phyloP scores from a whole-genome alignment of 257 asterid genomes.

The Nicotiana undulata region DNA sequence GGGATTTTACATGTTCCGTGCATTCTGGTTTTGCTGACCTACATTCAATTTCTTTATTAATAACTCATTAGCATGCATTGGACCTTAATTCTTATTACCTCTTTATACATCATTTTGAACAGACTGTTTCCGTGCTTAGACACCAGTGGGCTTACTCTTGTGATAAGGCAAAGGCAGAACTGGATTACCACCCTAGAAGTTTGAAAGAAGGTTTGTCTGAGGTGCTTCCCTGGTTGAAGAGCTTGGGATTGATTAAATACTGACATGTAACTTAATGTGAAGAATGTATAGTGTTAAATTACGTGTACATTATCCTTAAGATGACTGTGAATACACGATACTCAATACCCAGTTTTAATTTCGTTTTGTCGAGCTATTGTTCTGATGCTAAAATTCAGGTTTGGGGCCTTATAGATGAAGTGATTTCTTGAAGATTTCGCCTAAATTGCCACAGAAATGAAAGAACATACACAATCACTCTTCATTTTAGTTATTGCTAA shows the following conservation, averaged over 20 bases:
- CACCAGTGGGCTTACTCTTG: conserved; percentile 88
- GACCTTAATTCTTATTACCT: conserved; percentile 5
- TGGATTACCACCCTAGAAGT: conserved; percentile 75
- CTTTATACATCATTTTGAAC: conserved; percentile 15
- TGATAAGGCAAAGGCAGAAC: conserved; percentile 74
- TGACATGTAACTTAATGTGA: conserved; percentile 1
- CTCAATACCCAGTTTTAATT: neutral
- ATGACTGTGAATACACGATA: neutral
- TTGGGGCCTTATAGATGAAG: neutral
- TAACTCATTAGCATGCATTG: neutral
- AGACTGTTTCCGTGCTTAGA: conserved; percentile 57
- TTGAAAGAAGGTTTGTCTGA: conserved; percentile 70
- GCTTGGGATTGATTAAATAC: conserved; percentile 54
- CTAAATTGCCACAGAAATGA: neutral
- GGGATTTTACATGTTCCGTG: neutral
- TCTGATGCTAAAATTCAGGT: neutral
- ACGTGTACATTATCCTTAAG: neutral
- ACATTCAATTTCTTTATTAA: neutral
- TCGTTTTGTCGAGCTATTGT: neutral
- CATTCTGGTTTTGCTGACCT: neutral
- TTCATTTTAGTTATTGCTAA: neutral
- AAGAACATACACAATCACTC: neutral
- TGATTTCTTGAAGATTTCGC: neutral
- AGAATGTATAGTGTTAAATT: neutral
- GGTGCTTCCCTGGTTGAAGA: conserved; percentile 85